Conservation (phyloP, 1,139 yeast species). For the Hyphopichia buzzinii region DNA sequence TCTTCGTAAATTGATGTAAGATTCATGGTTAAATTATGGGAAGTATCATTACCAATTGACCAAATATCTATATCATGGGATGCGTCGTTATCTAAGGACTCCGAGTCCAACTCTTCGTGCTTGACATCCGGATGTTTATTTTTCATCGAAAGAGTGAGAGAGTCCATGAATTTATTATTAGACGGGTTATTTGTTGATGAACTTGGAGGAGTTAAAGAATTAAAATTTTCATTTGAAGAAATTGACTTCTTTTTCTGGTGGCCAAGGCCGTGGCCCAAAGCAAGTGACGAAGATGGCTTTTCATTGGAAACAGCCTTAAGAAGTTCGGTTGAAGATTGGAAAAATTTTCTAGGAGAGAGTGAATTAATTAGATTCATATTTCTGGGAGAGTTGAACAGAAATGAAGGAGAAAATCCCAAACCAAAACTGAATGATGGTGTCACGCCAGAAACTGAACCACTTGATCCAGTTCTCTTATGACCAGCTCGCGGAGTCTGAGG, state of each 20-base stretch:
- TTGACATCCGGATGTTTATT: constrained; percentile 4
- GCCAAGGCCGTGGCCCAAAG: not conserved
- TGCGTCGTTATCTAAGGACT: constrained; percentile 6
- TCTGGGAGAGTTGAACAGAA: constrained; percentile 39
- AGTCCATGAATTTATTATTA: constrained; percentile 19
- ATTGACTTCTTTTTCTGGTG: not conserved
- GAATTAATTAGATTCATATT: constrained; percentile 18
- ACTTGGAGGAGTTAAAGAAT: constrained; percentile 22
- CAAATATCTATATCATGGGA: constrained; percentile 27
- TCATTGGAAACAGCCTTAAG: constrained; percentile 10
- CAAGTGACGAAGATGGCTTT: not conserved
- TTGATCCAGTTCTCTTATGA: constrained; percentile 4
- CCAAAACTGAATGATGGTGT: constrained; percentile 45
- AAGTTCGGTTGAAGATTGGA: constrained; percentile 24
- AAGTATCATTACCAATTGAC: constrained; percentile 26
- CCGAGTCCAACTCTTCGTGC: constrained; percentile 7
- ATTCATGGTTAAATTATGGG: constrained; percentile 21
- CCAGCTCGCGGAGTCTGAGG: constrained; percentile 33
- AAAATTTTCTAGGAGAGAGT: constrained; percentile 39
- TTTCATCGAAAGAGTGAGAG: constrained; percentile 14
- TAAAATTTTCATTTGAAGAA: constrained; percentile 8
- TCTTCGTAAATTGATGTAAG: constrained; percentile 31
- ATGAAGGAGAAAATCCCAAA: constrained; percentile 45
- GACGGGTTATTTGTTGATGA: constrained; percentile 10
- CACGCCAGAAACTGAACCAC: constrained; percentile 9